Base-by-base conservation (phyloP, 352 stramenopile species). In the Elongisporangium anandrum region DNA sequence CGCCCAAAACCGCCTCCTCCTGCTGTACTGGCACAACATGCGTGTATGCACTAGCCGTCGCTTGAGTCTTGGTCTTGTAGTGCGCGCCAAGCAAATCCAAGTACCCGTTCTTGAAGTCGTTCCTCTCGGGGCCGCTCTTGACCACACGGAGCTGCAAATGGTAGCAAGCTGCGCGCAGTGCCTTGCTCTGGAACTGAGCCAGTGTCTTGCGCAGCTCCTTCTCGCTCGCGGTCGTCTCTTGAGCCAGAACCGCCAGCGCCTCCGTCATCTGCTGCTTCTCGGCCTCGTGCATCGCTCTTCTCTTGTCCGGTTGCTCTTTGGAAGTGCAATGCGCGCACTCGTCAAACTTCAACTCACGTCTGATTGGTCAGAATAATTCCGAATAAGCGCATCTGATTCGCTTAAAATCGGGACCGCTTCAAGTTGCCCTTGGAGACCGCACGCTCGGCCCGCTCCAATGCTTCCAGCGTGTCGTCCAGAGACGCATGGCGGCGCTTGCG, bases 371-470 rank as follows among this genome's bases (percentile, higher is more conserved):
- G 13, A 41, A 41, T 41, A 41, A 41, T 15, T 41, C 29, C 7
- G 1, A 41, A 41, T 15, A 8, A 9, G 9, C 29, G 29, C 9
- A 41, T 41, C 29, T 41, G 29, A 41, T 41, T 41, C 29, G 29
- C 29, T 41, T 41, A 41, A 41, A 41, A 41, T 41, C 29, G 29
- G 29, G 29, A 41, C 29, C 29, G 29, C 29, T 41, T 41, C 29
- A 41, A 41, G 9, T 41, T 41, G 29, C 29, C 29, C 29, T 41
- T 41, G 5, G 29, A 41, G 29, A 41, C 29, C 9, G 29, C 57
- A 19, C 52, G 64, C 48, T 87, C 77, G 0, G 77, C 75, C 38
- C 68, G 68, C 52, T 83, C 75, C 47, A 87, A 61, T 1, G 67
- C 67, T 13, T 72, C 70, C 20, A 83, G 59, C 0, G 61, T 77